These are phyloP conservation scores for Apiospora phragmitis DNA, from an alignment of 2,329 filamentous ascomycete genomes.

Conservation along the genomic window DNA sequence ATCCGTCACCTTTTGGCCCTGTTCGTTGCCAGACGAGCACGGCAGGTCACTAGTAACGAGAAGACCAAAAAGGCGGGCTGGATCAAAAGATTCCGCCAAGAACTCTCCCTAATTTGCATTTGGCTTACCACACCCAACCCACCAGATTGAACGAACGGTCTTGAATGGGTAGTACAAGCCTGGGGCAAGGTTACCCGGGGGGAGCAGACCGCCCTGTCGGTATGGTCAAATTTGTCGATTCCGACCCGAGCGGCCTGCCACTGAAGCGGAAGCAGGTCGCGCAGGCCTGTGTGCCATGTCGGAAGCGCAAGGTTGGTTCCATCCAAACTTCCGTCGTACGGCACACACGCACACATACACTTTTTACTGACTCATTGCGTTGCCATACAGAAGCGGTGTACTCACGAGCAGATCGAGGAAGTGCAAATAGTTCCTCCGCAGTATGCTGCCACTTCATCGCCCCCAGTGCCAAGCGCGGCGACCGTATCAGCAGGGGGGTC, in stretches of 20 bases:
- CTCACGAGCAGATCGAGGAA: conserved; percentile 10
- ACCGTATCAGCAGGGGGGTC: background rate
- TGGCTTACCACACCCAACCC: background rate
- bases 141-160: background rate
- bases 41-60: background rate
- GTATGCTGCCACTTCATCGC: conserved; percentile 9
- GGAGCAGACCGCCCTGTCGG: background rate
- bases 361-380: background rate
- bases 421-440: conserved; percentile 8
- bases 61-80: background rate
- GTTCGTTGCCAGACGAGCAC: background rate
- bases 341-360: background rate
- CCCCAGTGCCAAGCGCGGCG: background rate
- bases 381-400: conserved; percentile 17
- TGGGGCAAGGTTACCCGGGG: background rate
- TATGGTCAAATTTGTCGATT: conserved; percentile 58
- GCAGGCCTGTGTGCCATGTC: conserved; percentile 57
- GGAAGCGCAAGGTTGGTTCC: conserved; percentile 51
- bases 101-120: background rate
- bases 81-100: background rate
- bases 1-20: background rate
- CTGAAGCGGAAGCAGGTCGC: conserved; percentile 61
- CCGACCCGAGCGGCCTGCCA: conserved; percentile 53
- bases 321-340: background rate
- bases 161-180: background rate